Conservation (phyloP, 2,329 filamentous ascomycete species). For the Fusarium robinianum region DNA sequence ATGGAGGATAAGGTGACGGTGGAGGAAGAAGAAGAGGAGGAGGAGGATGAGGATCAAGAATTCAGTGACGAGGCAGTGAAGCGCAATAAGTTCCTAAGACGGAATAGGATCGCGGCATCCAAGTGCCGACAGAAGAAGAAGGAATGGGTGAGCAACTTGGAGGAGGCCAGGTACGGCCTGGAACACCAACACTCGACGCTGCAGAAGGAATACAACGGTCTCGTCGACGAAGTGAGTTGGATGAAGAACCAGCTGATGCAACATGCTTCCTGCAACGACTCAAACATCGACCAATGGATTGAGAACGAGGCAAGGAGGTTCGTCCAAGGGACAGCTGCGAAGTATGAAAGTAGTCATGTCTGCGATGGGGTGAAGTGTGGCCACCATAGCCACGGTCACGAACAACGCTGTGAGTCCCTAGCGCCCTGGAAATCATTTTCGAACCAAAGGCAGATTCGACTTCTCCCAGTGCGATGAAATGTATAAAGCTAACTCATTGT, state of each 20-base stretch:
- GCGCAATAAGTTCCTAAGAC: slow-evolving; percentile 64
- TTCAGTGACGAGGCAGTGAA: too few species aligned
- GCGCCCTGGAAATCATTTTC: too few species aligned
- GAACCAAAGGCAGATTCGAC: too few species aligned
- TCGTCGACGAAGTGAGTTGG: slow-evolving; percentile 50
- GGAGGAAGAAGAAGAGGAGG: not conserved
- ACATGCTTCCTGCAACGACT: slow-evolving; percentile 57
- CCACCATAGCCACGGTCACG: slow-evolving; percentile 3
- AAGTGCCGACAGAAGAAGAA: slow-evolving; percentile 74
- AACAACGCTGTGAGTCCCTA: slow-evolving; percentile 12
- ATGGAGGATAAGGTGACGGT: slow-evolving; percentile 24
- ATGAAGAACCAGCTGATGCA: slow-evolving; percentile 58
- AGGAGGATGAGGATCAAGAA: slow-evolving; percentile 45
- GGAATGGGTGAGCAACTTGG: slow-evolving; percentile 55
- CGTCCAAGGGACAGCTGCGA: slow-evolving; percentile 41
- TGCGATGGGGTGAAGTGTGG: not conserved
- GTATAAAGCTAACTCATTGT: slow-evolving; percentile 5
- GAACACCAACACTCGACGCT: slow-evolving; percentile 51
- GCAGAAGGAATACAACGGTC: slow-evolving; percentile 47
- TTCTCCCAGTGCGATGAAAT: too few species aligned
- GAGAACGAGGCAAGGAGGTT: slow-evolving; percentile 56
- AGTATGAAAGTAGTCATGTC: not conserved
- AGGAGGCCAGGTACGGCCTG: slow-evolving; percentile 50
- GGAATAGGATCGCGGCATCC: slow-evolving; percentile 73
- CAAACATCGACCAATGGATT: slow-evolving; percentile 59